Conservation (phyloP, 75 land plant genomes). For the Pseudotsuga menziesii region DNA sequence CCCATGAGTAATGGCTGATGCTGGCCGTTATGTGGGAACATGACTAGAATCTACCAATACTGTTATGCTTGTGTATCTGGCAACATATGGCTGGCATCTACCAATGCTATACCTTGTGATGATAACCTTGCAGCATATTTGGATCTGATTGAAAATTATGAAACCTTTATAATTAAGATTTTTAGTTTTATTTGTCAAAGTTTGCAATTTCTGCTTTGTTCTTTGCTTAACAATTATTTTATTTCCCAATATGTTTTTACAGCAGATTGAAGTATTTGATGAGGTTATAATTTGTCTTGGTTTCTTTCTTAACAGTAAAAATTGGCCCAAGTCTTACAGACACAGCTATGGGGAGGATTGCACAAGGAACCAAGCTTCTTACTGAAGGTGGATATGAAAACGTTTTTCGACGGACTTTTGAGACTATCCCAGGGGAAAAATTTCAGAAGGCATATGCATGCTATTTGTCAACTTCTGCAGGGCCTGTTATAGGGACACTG, state of each 20-base stretch:
- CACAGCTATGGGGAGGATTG: constrained; percentile 60
- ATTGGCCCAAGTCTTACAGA: constrained; percentile 45
- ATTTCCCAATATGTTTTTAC: neutral
- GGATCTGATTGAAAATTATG: neutral
- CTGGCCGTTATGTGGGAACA: neutral
- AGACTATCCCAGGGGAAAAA: constrained; percentile 38
- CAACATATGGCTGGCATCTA: neutral
- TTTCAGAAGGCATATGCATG: constrained; percentile 60
- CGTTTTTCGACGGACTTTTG: constrained; percentile 47
- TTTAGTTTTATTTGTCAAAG: neutral
- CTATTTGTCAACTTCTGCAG: constrained; percentile 71
- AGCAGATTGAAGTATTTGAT: neutral
- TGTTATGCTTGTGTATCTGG: too few relatives aligned
- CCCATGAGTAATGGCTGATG: neutral
- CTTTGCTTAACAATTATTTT: too few relatives aligned
- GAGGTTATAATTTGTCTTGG: constrained; percentile 6
- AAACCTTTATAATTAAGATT: neutral
- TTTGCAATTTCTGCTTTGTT: neutral
- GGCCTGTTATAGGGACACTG: constrained; percentile 75
- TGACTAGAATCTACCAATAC: neutral
- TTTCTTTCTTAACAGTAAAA: constrained; percentile 38
- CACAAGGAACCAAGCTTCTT: constrained; percentile 60
- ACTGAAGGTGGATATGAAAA: constrained; percentile 67
- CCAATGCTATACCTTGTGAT: neutral
- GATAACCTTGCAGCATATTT: neutral